Evolutionary conservation across 805 yeast species (phyloP).

Genomic region (Ogataea parapolymorpha): DNA sequence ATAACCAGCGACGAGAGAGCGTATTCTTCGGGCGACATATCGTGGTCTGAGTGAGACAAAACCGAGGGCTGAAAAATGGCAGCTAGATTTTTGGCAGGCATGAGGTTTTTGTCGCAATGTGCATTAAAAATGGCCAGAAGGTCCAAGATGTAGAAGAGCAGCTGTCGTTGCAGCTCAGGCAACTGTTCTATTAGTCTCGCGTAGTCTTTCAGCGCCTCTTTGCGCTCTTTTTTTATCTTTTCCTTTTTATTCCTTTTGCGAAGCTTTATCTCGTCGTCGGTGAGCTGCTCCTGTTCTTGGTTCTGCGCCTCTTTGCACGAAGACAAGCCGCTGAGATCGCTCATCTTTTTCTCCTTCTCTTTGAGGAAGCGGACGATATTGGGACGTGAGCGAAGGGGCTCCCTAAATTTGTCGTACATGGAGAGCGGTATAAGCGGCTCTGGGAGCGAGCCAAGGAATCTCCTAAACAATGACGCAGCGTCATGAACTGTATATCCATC

Average conservation of each 20-base stretch:
- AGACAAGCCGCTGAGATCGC: constrained; percentile 1
- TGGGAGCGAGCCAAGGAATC: constrained; percentile 82
- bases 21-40: constrained; percentile 88
- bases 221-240: constrained; percentile 59
- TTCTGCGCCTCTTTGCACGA: constrained; percentile 5
- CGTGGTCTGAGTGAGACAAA: constrained; percentile 87
- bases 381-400: constrained; percentile 65
- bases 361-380: constrained; percentile 64
- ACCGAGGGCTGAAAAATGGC: constrained; percentile 98
- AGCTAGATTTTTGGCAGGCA: constrained; percentile 91
- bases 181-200: constrained; percentile 63
- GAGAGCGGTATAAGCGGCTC: constrained; percentile 87
- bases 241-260: constrained; percentile 48
- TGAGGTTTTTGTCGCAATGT: constrained; percentile 71
- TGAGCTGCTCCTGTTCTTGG: constrained; percentile 1
- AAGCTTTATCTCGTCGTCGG: constrained; percentile 32
- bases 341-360: constrained; percentile 39
- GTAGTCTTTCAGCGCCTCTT: constrained; percentile 67
- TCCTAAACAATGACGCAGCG: constrained; percentile 85
- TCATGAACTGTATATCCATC: constrained; percentile 94
- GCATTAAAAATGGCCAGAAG: constrained; percentile 80
- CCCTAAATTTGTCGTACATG: constrained; percentile 73
- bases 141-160: constrained; percentile 83
- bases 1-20: constrained; percentile 82
- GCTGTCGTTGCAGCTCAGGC: constrained; percentile 76